Conservation (phyloP, 176 grass and related monocot species). For the Cenchrus purpureus region DNA sequence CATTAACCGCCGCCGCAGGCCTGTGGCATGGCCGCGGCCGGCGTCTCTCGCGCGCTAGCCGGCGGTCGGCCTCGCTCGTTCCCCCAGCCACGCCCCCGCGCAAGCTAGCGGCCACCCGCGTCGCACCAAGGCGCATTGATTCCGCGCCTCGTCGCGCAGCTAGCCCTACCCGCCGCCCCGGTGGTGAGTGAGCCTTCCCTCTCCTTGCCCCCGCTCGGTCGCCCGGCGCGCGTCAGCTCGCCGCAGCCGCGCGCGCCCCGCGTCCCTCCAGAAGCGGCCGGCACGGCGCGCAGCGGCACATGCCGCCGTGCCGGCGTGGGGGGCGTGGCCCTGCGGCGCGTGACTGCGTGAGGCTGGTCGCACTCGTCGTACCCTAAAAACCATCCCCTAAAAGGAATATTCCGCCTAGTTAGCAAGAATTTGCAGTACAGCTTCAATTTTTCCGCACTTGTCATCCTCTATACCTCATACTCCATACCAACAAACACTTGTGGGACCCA, state of each 20-base stretch:
- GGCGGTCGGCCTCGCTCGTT: not conserved
- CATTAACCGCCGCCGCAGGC: slow-evolving; percentile 24
- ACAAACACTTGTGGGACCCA: too few species aligned
- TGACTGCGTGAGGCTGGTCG: not conserved
- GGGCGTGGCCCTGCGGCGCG: not conserved
- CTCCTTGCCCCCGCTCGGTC: too few species aligned
- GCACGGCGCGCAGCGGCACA: slow-evolving; percentile 37
- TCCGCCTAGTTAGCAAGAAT: too few species aligned
- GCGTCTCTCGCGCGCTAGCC: not conserved
- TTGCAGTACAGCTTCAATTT: too few species aligned
- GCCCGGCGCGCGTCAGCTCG: not conserved
- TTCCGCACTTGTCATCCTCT: too few species aligned
- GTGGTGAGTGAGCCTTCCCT: not conserved
- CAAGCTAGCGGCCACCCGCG: slow-evolving; percentile 24
- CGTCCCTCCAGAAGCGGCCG: slow-evolving; percentile 50
- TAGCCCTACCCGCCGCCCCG: not conserved
- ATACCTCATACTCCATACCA: too few species aligned
- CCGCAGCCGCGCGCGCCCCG: too few species aligned
- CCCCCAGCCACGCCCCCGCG: not conserved
- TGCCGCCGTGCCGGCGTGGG: slow-evolving; percentile 17
- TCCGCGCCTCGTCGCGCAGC: slow-evolving; percentile 21
- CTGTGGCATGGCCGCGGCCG: slow-evolving; percentile 8
- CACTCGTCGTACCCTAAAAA: too few species aligned
- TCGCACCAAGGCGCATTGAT: slow-evolving; percentile 51
- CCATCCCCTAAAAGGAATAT: too few species aligned